Conservation (phyloP, 2,329 filamentous ascomycete species). For the Penicillium sp. region DNA sequence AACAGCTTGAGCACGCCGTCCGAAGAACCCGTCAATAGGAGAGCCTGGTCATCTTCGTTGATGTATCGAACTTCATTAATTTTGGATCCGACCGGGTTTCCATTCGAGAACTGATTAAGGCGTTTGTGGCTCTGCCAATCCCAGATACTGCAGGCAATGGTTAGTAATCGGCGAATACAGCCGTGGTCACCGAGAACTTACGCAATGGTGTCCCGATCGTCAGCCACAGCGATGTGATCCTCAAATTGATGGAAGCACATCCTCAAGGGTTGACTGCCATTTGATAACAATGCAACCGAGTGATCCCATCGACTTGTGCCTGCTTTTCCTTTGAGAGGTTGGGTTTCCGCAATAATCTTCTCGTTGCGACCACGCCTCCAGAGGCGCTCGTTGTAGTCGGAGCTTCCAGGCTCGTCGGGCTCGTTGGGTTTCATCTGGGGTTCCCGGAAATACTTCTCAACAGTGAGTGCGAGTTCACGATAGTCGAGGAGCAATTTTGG, state of each 20-base stretch:
- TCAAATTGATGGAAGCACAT: slow-evolving; percentile 99
- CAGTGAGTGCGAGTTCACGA: slow-evolving; percentile 29
- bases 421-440: slow-evolving; percentile 98
- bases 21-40: slow-evolving; percentile 91
- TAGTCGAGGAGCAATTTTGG: slow-evolving; percentile 7
- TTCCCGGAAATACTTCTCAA: slow-evolving; percentile 79
- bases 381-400: slow-evolving; percentile 91
- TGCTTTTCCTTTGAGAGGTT: slow-evolving; percentile 87
- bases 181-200: slow-evolving; percentile 34
- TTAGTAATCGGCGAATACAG: slow-evolving; percentile 5
- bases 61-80: slow-evolving; percentile 97
- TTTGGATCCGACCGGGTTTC: slow-evolving; percentile 84
- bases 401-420: slow-evolving; percentile 91
- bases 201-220: slow-evolving; percentile 85
- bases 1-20: slow-evolving; percentile 94
- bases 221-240: slow-evolving; percentile 88
- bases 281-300: slow-evolving; percentile 79
- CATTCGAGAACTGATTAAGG: slow-evolving; percentile 86
- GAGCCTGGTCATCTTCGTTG: slow-evolving; percentile 95
- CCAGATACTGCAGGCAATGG: slow-evolving; percentile 63
- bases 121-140: slow-evolving; percentile 81
- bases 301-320: slow-evolving; percentile 85
- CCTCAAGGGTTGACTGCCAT: slow-evolving; percentile 83
- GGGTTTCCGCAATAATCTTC: slow-evolving; percentile 84
- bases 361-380: slow-evolving; percentile 95